phyloP scores from a whole-genome alignment of 345 rosid genomes.

The Stellera chamaejasme region DNA sequence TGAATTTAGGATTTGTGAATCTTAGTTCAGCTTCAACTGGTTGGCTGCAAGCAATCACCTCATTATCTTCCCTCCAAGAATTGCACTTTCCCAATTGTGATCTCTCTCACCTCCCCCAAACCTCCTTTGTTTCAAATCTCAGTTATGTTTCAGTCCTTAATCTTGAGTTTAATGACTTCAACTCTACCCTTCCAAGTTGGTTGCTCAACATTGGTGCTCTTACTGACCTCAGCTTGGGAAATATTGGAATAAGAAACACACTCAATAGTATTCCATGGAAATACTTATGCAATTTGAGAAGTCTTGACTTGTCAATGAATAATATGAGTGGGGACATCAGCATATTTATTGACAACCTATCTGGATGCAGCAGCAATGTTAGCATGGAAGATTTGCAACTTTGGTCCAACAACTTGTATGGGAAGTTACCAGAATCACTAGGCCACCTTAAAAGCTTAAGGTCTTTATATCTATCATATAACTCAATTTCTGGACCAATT shows the following conservation, averaged over 20 bases:
- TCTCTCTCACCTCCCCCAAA: slow-evolving; percentile 8
- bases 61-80: slow-evolving; percentile 27
- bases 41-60: slow-evolving; percentile 20
- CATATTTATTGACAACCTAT: slow-evolving; percentile 16
- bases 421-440: slow-evolving; percentile 23
- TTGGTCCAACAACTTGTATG: slow-evolving; percentile 11
- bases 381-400: slow-evolving; percentile 14
- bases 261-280: too few relatives aligned
- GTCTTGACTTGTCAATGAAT: slow-evolving; percentile 16
- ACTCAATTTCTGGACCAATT: slow-evolving; percentile 21
- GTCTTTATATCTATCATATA: slow-evolving; percentile 6
- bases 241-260: too few relatives aligned
- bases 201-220: slow-evolving; percentile 13
- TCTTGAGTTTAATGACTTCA: slow-evolving; percentile 22
- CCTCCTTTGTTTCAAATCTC: slow-evolving; percentile 11
- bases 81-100: slow-evolving; percentile 18
- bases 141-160: slow-evolving; percentile 17
- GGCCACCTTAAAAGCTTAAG: slow-evolving; percentile 17
- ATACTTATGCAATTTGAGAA: slow-evolving; percentile 2
- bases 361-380: slow-evolving; percentile 5
- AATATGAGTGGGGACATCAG: slow-evolving; percentile 10
- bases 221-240: slow-evolving; percentile 3
- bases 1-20: slow-evolving; percentile 14
- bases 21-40: slow-evolving; percentile 12
- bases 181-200: slow-evolving; percentile 16